Conservation (phyloP, 1,139 yeast species). For the Nakaseomyces kungkrabaensis region DNA sequence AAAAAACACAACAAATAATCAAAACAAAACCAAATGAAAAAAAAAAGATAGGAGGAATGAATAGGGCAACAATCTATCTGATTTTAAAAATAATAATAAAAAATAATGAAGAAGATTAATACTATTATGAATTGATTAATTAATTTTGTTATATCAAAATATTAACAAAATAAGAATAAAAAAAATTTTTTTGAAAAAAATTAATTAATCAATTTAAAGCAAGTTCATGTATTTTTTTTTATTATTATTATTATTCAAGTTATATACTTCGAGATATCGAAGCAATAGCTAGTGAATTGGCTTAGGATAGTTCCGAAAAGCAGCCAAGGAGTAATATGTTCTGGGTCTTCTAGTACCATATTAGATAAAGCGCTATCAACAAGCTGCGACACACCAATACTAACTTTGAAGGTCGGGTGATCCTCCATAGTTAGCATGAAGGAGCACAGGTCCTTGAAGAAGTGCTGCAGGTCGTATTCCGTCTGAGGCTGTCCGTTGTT, state of each 20-base stretch:
- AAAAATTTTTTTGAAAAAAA: too few relatives aligned
- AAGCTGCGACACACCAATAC: not conserved
- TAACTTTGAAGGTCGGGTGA: conserved; percentile 1
- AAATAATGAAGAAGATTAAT: too few relatives aligned
- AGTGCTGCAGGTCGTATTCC: not conserved
- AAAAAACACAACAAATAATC: too few relatives aligned
- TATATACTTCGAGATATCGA: conserved; percentile 2
- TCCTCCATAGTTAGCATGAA: not conserved
- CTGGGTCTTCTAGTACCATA: conserved; percentile 1
- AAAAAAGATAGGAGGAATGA: too few relatives aligned
- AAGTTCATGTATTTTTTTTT: not conserved
- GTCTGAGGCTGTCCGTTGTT: not conserved
- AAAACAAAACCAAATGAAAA: too few relatives aligned
- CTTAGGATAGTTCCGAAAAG: conserved; percentile 1
- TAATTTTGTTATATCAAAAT: not conserved
- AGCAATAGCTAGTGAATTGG: conserved; percentile 4
- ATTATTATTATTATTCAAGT: not conserved
- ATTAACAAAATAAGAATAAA: not conserved
- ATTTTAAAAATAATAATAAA: not conserved
- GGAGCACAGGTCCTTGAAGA: conserved; percentile 4
- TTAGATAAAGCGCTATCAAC: not conserved
- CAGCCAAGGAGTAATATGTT: conserved; percentile 1
- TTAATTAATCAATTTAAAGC: not conserved
- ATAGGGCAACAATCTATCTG: too few relatives aligned
- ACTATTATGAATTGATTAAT: too few relatives aligned